Evolutionary conservation across 129 eudicot genomes (phyloP).

Genomic region (Lonicera japonica): DNA sequence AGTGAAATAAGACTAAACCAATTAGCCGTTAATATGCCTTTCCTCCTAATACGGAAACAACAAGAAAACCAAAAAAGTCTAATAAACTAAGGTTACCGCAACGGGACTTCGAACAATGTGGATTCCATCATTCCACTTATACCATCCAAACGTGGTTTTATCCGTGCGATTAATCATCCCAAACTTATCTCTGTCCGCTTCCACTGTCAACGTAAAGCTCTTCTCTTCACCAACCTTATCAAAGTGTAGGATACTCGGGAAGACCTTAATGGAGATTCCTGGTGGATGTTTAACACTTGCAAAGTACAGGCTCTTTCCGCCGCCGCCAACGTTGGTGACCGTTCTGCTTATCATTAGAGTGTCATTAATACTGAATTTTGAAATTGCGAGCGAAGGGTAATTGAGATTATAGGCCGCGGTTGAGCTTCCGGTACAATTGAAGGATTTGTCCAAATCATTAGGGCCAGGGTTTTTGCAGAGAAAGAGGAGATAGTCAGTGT

Average conservation of each 20-base stretch:
- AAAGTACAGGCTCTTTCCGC: conserved; percentile 52
- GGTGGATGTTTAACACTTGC: conserved; percentile 51
- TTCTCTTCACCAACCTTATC: conserved; percentile 46
- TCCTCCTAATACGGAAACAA: too few relatives aligned
- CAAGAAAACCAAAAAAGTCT: neutral
- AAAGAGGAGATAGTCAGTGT: conserved; percentile 59
- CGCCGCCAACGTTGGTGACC: conserved; percentile 79
- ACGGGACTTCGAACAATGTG: conserved; percentile 78
- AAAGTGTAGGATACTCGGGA: conserved; percentile 53
- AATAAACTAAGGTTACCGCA: conserved; percentile 52
- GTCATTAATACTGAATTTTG: conserved; percentile 40
- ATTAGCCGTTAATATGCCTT: too few relatives aligned
- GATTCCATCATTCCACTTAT: conserved; percentile 57
- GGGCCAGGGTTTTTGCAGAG: conserved; percentile 41
- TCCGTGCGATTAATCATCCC: conserved; percentile 9
- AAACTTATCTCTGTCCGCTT: conserved; percentile 13
- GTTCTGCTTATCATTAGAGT: conserved; percentile 48
- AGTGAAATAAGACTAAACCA: too few relatives aligned
- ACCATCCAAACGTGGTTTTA: conserved; percentile 67
- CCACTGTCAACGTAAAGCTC: conserved; percentile 55
- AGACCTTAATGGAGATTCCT: conserved; percentile 51
- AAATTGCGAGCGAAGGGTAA: conserved; percentile 72
- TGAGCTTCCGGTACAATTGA: conserved; percentile 48
- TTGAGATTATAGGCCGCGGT: conserved; percentile 47
- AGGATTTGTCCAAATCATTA: conserved; percentile 23